phyloP scores from a whole-genome alignment of 2,329 filamentous ascomycete genomes.

The Exophiala xenobiotica region DNA sequence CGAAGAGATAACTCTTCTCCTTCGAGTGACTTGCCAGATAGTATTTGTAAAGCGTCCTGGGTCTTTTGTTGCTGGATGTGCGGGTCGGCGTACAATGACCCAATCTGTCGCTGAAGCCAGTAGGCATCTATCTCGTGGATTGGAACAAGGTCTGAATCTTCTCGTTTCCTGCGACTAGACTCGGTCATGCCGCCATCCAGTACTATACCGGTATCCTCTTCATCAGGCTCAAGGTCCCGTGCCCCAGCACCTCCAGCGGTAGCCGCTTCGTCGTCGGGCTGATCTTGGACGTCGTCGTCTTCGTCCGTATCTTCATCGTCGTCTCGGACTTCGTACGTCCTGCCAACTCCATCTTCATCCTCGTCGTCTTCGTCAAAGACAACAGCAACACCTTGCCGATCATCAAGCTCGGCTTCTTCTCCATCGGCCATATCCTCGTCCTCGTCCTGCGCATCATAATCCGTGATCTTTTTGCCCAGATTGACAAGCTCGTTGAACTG shows the following conservation, averaged over 20 bases:
- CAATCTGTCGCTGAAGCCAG: constrained; percentile 93
- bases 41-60: constrained; percentile 74
- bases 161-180: constrained; percentile 50
- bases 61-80: constrained; percentile 94
- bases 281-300: constrained; percentile 67
- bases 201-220: constrained; percentile 66
- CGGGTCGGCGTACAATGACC: constrained; percentile 81
- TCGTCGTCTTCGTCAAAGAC: constrained; percentile 92
- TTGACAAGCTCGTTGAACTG: constrained; percentile 97
- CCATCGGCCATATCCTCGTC: constrained; percentile 81
- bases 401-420: constrained; percentile 77
- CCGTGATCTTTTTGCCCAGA: constrained; percentile 96
- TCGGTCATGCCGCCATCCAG: constrained; percentile 66
- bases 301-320: constrained; percentile 70
- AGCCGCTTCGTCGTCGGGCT: constrained; percentile 53
- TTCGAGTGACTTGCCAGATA: constrained; percentile 70
- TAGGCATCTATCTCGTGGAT: constrained; percentile 94
- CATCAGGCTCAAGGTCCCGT: constrained; percentile 45
- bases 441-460: constrained; percentile 95
- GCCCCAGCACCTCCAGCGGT: constrained; percentile 46
- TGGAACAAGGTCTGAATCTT: constrained; percentile 58
- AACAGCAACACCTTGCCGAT: constrained; percentile 93
- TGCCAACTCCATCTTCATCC: constrained; percentile 74
- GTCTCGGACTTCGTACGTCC: constrained; percentile 83
- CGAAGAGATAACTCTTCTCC: constrained; percentile 81